phyloP scores from a whole-genome alignment of 495 filamentous ascomycete genomes.

The Tetracladium setigerum region DNA sequence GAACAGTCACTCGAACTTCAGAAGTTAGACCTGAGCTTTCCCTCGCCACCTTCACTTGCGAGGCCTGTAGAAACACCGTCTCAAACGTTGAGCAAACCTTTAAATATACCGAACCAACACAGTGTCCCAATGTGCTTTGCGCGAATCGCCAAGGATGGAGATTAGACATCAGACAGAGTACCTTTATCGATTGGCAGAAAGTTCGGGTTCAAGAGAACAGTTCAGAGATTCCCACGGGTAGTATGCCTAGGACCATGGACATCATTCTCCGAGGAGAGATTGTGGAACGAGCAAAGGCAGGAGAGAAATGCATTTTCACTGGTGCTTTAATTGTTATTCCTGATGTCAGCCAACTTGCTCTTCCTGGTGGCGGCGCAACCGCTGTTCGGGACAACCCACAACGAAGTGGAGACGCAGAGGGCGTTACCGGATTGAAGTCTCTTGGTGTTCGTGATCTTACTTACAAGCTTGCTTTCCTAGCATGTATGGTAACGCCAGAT shows the following conservation, averaged over 20 bases:
- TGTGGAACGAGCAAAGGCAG: slow-evolving; percentile 93
- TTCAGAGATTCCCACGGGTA: slow-evolving; percentile 95
- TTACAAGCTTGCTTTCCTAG: slow-evolving; percentile 93
- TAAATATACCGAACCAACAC: slow-evolving; percentile 90
- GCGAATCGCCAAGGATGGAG: slow-evolving; percentile 86
- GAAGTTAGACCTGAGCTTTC: slow-evolving; percentile 93
- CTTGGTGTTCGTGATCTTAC: slow-evolving; percentile 93
- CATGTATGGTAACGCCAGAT: slow-evolving; percentile 95
- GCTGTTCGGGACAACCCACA: slow-evolving; percentile 77
- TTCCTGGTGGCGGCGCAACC: slow-evolving; percentile 78
- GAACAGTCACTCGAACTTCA: slow-evolving; percentile 92
- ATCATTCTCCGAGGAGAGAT: slow-evolving; percentile 97
- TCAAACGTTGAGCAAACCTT: slow-evolving; percentile 96
- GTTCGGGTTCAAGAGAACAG: slow-evolving; percentile 96
- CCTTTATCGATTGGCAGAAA: slow-evolving; percentile 99
- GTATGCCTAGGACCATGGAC: slow-evolving; percentile 98
- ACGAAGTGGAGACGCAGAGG: slow-evolving; percentile 66
- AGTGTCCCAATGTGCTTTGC: slow-evolving; percentile 91
- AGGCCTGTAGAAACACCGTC: slow-evolving; percentile 71
- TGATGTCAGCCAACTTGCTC: slow-evolving; percentile 89
- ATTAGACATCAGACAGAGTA: slow-evolving; percentile 91
- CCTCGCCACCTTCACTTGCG: slow-evolving; percentile 86
- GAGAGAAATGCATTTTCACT: slow-evolving; percentile 96
- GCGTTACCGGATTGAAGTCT: slow-evolving; percentile 82
- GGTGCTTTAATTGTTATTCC: slow-evolving; percentile 94